Conservation (phyloP, 1,284 basidiomycete species). For the Neolentinus lepideus region DNA sequence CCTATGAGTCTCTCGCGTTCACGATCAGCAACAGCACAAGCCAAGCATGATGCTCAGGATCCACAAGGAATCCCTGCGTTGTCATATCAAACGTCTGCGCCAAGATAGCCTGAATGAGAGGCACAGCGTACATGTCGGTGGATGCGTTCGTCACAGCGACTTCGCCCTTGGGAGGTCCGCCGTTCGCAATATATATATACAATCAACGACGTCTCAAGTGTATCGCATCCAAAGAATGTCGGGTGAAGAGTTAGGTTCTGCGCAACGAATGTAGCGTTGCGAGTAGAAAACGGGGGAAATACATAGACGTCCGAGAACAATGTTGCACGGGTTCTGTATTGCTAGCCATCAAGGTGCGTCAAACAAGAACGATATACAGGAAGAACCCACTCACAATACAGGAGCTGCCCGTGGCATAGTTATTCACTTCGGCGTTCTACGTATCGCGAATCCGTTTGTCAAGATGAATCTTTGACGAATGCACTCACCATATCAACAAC, state of each 20-base stretch:
- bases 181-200: conserved; percentile 59
- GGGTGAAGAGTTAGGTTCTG: conserved; percentile 65
- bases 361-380: conserved; percentile 48
- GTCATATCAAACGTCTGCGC: conserved; percentile 32
- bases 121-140: conserved; percentile 25
- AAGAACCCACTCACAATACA: conserved; percentile 33
- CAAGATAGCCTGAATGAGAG: conserved; percentile 28
- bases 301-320: conserved; percentile 21
- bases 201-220: conserved; percentile 44
- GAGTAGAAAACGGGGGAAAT: conserved; percentile 55
- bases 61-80: conserved; percentile 30
- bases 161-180: conserved; percentile 32
- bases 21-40: conserved; percentile 37
- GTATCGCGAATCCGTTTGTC: too few relatives aligned
- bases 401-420: conserved; percentile 45
- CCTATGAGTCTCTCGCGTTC: conserved; percentile 20
- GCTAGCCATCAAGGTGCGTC: conserved; percentile 29
- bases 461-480: too few relatives aligned
- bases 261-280: conserved; percentile 44
- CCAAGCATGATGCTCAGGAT: conserved; percentile 34
- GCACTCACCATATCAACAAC: conserved; percentile 41
- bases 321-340: neutral
- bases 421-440: neutral
- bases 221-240: conserved; percentile 70
- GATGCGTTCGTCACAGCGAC: conserved; percentile 33